These are phyloP conservation scores for Nakazawaea sp. DNA, from an alignment of 805 yeast genomes.

Conservation along the genomic window DNA sequence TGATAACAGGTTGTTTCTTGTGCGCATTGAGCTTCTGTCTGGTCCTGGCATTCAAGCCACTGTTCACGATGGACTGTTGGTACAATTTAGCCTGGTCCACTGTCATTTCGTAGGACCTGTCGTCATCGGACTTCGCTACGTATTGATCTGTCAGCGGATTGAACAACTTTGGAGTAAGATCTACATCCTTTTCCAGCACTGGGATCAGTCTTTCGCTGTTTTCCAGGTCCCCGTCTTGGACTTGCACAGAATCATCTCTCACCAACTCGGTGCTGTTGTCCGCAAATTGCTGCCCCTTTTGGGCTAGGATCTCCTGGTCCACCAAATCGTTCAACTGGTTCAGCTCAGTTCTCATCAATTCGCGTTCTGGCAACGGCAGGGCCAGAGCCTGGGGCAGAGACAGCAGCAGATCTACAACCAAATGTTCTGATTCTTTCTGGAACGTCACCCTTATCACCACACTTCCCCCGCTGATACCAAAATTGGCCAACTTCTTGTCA, in stretches of 20 bases:
- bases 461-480: conserved; percentile 20
- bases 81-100: conserved; percentile 47
- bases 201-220: no score
- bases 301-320: conserved; percentile 6
- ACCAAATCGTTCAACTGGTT: conserved; percentile 9
- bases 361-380: neutral
- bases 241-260: neutral
- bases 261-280: neutral
- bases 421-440: conserved; percentile 7
- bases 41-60: conserved; percentile 6
- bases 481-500: conserved; percentile 15
- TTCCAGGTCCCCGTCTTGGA: neutral
- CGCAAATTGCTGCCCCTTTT: conserved; percentile 6
- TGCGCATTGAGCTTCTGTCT: conserved; percentile 6
- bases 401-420: neutral
- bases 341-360: conserved; percentile 2
- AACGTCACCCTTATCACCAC: conserved; percentile 21
- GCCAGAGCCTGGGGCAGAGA: neutral
- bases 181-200: conserved; percentile 1
- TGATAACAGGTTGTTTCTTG: conserved; percentile 17
- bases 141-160: neutral
- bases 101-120: conserved; percentile 37
- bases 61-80: conserved; percentile 37
- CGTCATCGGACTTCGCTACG: conserved; percentile 18
- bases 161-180: conserved; percentile 5